Percentiles rank a stretch among this genome's conserved stretches.
Evolutionary conservation across 1,139 yeast species (phyloP).

Genomic region (Taphrina sp.): DNA sequence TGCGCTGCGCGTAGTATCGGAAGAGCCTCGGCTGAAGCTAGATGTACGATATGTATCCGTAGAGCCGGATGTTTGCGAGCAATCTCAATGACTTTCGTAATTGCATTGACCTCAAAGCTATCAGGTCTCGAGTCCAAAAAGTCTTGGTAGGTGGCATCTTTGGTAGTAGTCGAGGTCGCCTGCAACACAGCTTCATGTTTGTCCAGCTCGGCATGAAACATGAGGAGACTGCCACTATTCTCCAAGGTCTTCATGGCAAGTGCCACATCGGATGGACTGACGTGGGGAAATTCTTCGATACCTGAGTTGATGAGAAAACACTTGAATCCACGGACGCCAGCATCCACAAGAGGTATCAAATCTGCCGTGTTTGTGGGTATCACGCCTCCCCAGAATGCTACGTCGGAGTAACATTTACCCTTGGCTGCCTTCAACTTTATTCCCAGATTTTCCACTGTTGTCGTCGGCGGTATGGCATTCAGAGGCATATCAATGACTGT

Average conservation of each 20-base stretch:
- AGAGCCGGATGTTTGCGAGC: slow-evolving; percentile 50
- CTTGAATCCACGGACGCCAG: slow-evolving; percentile 51
- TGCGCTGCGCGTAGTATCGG: slow-evolving; percentile 50
- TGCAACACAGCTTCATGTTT: no score
- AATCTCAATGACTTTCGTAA: slow-evolving; percentile 50
- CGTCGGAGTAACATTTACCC: slow-evolving; percentile 86
- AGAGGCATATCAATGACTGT: slow-evolving; percentile 52
- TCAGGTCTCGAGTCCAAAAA: slow-evolving; percentile 48
- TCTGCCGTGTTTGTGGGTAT: slow-evolving; percentile 36
- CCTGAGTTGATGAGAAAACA: slow-evolving; percentile 44
- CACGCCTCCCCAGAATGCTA: slow-evolving; percentile 59
- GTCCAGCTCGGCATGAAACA: slow-evolving; percentile 54
- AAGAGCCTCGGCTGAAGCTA: slow-evolving; percentile 50
- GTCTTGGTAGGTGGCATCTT: slow-evolving; percentile 49
- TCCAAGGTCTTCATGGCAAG: slow-evolving; percentile 44
- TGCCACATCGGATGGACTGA: slow-evolving; percentile 49
- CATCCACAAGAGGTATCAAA: slow-evolving; percentile 49
- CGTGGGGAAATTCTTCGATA: slow-evolving; percentile 27
- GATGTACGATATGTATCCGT: slow-evolving; percentile 50
- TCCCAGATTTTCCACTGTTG: slow-evolving; percentile 42
- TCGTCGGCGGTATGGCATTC: slow-evolving; percentile 55
- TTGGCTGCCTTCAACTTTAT: slow-evolving; percentile 70
- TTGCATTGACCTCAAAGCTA: slow-evolving; percentile 53
- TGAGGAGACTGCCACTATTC: slow-evolving; percentile 49
- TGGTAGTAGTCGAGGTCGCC: slow-evolving; percentile 49